phyloP scores from a whole-genome alignment of 2,329 filamentous ascomycete species.

The Helotiales sp. region DNA sequence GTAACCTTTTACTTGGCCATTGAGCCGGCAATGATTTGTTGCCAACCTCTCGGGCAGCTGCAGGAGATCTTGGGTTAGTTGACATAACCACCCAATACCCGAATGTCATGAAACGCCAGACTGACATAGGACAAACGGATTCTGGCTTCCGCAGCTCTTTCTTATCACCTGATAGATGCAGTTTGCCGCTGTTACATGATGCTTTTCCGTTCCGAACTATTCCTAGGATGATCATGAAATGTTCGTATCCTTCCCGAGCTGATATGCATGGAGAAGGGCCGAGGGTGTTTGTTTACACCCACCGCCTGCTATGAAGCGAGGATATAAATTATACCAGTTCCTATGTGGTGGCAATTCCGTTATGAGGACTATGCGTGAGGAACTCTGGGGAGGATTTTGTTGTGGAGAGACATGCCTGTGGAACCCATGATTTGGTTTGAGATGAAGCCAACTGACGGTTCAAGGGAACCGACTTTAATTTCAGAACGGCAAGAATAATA shows the following conservation, averaged over 20 bases:
- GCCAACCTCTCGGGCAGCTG: neutral
- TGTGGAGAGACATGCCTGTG: no score
- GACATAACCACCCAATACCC: neutral
- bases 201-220: neutral
- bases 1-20: no score
- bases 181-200: neutral
- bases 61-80: conserved; percentile 23
- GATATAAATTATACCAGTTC: no score
- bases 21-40: neutral
- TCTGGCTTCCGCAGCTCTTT: neutral
- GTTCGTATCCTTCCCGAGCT: neutral
- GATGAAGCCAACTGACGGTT: no score
- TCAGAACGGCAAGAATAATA: no score
- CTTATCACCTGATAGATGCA: neutral
- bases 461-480: no score
- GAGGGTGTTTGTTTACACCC: neutral
- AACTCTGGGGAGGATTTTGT: no score
- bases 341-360: no score
- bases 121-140: neutral
- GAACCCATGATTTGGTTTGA: no score
- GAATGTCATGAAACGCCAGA: neutral
- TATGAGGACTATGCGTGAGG: no score
- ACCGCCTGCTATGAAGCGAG: no score
- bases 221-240: neutral
- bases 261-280: neutral